phyloP scores from a whole-genome alignment of 495 filamentous ascomycete genomes.

The Paragyromitra xinjiangensis region DNA sequence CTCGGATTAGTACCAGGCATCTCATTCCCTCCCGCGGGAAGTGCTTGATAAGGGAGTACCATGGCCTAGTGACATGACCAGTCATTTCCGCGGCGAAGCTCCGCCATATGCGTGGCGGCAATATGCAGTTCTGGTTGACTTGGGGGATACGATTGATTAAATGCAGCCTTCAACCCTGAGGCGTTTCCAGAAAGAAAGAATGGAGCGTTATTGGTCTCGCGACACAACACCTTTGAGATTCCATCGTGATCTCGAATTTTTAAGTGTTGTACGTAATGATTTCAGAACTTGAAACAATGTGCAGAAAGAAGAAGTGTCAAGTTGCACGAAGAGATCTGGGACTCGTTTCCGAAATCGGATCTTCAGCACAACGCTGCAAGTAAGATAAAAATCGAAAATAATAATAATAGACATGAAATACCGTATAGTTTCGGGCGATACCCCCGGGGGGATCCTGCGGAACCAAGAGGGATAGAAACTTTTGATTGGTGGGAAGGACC shows the following conservation, averaged over 20 bases:
- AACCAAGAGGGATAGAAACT: too few species aligned
- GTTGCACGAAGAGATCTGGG: background rate
- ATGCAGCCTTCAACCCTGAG: slow-evolving; percentile 14
- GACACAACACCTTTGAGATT: background rate
- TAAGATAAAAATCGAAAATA: background rate
- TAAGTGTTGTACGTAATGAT: slow-evolving; percentile 21
- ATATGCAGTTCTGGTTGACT: slow-evolving; percentile 6
- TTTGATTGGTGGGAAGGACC: too few species aligned
- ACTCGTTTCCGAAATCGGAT: background rate
- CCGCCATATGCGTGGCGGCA: slow-evolving; percentile 13
- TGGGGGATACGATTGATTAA: background rate
- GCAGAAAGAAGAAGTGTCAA: background rate
- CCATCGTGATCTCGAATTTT: background rate
- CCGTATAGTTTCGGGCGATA: too few species aligned
- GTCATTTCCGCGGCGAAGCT: slow-evolving; percentile 23
- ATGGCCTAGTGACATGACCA: slow-evolving; percentile 21
- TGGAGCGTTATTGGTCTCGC: slow-evolving; percentile 3
- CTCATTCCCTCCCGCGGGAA: slow-evolving; percentile 37
- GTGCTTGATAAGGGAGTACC: slow-evolving; percentile 6
- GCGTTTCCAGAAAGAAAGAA: slow-evolving; percentile 23
- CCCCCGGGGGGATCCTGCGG: too few species aligned
- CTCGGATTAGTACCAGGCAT: slow-evolving; percentile 37
- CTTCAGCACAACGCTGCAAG: background rate
- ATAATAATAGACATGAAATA: background rate
- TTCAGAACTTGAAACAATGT: background rate